Conservation (phyloP, 2,329 filamentous ascomycete species). For the Trichoderma sp. region DNA sequence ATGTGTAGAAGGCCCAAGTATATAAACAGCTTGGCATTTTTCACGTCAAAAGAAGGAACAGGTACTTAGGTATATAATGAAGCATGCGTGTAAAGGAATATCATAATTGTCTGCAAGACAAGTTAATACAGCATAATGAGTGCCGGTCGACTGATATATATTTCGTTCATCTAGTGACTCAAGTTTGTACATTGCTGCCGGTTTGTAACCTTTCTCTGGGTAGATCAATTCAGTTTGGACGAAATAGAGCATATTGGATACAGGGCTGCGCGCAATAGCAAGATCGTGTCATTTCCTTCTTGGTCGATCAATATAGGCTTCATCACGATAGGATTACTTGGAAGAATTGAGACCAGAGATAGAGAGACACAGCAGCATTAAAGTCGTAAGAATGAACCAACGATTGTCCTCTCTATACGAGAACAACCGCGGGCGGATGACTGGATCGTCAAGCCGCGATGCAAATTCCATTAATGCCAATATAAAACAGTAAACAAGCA, state of each 20-base stretch:
- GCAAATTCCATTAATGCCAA: conserved; percentile 28
- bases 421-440: conserved; percentile 10
- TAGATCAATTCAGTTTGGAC: background rate
- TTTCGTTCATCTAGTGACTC: too few species aligned
- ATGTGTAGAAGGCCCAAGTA: background rate
- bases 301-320: background rate
- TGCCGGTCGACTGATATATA: background rate
- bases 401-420: conserved; percentile 2
- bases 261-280: background rate
- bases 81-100: background rate
- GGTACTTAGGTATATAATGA: background rate
- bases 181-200: background rate
- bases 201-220: background rate
- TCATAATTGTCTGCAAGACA: background rate
- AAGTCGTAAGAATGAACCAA: conserved; percentile 12
- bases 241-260: background rate
- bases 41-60: background rate
- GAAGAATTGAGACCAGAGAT: background rate
- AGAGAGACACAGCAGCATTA: background rate
- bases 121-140: too few species aligned
- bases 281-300: background rate
- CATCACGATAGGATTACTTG: background rate
- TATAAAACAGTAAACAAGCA: conserved; percentile 23
- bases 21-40: background rate
- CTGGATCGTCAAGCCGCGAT: conserved; percentile 20